Evolutionary conservation across 208 protist genomes (phyloP), one percentile per base, ranked within the genome.

Genomic region (Strigomonas culicis): DNA sequence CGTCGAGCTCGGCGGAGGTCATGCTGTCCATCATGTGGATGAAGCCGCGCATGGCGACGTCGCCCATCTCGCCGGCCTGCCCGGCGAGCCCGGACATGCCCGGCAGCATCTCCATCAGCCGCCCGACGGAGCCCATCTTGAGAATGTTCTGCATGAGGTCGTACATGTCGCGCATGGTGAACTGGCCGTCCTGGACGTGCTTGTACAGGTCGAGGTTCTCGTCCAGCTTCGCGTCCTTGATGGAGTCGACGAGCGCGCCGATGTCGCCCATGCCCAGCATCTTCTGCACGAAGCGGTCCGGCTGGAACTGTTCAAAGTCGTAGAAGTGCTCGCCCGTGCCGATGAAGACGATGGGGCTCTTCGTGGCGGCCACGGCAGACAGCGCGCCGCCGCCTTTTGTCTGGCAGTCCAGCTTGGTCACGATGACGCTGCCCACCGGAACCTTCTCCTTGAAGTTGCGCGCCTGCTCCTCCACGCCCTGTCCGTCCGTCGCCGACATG

Each of bases 391-490:
- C 99, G 70, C 99, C 99, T 66, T 99, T 99, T 27, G 98, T 97
- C 53, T 99, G 95, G 68, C 98, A 95, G 70, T 99, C 99, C 21
- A 99, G 74, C 83, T 99, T 99, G 8, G 99, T 99, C 43, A 99
- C 92, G 72, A 99, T 99, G 28, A 99, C 95, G 30, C 92, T 98
- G 46, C 98, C 98, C 47, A 99, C 94, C 13, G 79, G 74, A 0
- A 99, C 98, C 62, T 83, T 83, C 19, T 78, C 71, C 69, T 94
- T 90, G 64, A 98, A 98, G 68, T 93, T 88, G 44, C 68, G 56
- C 21, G 95, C 95, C 80, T 99, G 98, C 41, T 98, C 97, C 56
- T 97, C 82, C 17, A 98, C 97, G 1, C 92, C 94, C 81, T 99
- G 98, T 55, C 98, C 98, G 74, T 99, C 99, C 10, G 91, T 97